Percentiles rank a stretch among this genome's conserved stretches.
Conservation (phyloP, 371 early-diverging fungal genomes). For the Mucor mucedo region DNA sequence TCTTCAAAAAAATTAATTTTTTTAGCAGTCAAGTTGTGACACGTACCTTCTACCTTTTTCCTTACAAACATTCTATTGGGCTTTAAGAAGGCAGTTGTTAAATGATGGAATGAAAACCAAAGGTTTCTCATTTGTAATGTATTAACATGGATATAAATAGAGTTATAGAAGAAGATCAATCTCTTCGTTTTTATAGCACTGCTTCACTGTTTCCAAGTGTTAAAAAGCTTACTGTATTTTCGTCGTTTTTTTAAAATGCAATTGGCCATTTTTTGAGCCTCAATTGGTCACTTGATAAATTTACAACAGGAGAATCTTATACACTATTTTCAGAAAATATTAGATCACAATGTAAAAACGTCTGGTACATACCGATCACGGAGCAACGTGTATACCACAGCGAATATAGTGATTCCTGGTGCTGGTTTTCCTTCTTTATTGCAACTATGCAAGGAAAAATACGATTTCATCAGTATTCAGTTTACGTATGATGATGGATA, state of each 20-base stretch:
- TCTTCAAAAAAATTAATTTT: conserved; percentile 1
- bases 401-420: conserved; percentile 4
- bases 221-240: too few species aligned
- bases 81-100: too few species aligned
- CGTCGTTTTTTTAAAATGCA: too few species aligned
- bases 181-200: too few species aligned
- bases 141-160: too few species aligned
- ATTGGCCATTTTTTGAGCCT: too few species aligned
- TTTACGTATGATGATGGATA: conserved; percentile 25
- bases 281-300: not conserved
- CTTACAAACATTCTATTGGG: too few species aligned
- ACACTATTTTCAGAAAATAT: conserved; percentile 10
- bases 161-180: too few species aligned
- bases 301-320: conserved; percentile 1
- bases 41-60: not conserved
- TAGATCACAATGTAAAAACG: conserved; percentile 12
- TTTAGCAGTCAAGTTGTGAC: conserved; percentile 2
- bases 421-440: conserved; percentile 14
- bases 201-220: too few species aligned
- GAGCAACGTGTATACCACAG: conserved; percentile 11
- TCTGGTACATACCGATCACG: conserved; percentile 15
- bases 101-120: too few species aligned
- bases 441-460: conserved; percentile 11
- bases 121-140: too few species aligned
- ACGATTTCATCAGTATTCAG: conserved; percentile 11